A percentile compares a stretch with the other conserved stretches of the same genome.
Evolutionary conservation across 495 filamentous ascomycete genomes (phyloP).

Genomic region (Trichoderma orchidacearum): DNA sequence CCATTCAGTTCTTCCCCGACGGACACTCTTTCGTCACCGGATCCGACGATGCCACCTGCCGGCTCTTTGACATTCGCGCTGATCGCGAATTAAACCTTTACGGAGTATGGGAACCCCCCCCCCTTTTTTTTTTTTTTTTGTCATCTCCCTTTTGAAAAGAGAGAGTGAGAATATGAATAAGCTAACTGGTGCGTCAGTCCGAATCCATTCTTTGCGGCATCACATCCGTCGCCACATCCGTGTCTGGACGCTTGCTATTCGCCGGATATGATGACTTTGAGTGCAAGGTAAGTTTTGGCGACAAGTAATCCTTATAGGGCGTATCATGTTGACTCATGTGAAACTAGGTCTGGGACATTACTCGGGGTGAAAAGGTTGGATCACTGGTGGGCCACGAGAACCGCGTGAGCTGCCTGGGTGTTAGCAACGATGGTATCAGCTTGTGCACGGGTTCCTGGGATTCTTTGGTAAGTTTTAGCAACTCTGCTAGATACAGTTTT

Average conservation of each 20-base stretch:
- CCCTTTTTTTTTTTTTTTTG: not conserved
- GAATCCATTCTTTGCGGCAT: constrained; percentile 97
- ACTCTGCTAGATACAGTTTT: not conserved
- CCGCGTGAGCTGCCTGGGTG: constrained; percentile 93
- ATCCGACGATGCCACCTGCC: constrained; percentile 94
- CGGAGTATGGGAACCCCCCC: constrained; percentile 48
- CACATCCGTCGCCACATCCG: constrained; percentile 95
- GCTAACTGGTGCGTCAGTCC: constrained; percentile 43
- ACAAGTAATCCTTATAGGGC: not conserved
- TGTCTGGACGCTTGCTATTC: constrained; percentile 89
- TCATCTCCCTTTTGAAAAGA: too few species aligned
- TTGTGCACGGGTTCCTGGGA: constrained; percentile 99
- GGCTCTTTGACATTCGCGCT: constrained; percentile 93
- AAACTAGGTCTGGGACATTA: constrained; percentile 85
- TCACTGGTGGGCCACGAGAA: constrained; percentile 96
- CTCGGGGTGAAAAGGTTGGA: constrained; percentile 92
- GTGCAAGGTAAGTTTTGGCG: constrained; percentile 68
- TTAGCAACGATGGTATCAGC: constrained; percentile 98
- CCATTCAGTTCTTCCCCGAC: constrained; percentile 99
- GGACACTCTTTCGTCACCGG: constrained; percentile 97
- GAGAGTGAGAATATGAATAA: not conserved
- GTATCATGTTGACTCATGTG: not conserved
- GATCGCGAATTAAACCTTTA: constrained; percentile 95
- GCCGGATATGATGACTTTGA: constrained; percentile 98
- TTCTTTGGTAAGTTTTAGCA: constrained; percentile 61